A percentile compares a stretch with the other conserved stretches of the same genome.
Evolutionary conservation across 2,329 filamentous ascomycete species (phyloP).

Genomic region (Hymenoscyphus scutula): DNA sequence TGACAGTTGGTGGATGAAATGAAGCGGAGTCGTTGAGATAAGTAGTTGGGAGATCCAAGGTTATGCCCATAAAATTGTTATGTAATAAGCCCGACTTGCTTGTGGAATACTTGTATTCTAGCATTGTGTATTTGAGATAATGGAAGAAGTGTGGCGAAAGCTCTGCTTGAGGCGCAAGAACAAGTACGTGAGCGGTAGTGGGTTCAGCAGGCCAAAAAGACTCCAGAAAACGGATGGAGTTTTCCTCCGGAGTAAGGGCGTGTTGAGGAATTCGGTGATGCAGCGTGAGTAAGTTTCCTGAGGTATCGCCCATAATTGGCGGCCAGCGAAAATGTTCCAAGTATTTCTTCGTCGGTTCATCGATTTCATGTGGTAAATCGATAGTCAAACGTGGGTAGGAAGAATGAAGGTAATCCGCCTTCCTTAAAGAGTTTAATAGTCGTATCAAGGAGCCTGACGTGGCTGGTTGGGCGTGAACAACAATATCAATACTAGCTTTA

Average conservation of each 20-base stretch:
- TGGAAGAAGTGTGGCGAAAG: conserved; percentile 80
- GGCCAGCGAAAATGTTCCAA: conserved; percentile 69
- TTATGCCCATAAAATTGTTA: conserved; percentile 69
- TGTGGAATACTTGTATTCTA: conserved; percentile 75
- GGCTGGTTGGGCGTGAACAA: conserved; percentile 71
- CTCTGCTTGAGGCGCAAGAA: conserved; percentile 79
- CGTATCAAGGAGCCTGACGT: conserved; percentile 74
- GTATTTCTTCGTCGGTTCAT: conserved; percentile 61
- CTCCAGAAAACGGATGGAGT: conserved; percentile 74
- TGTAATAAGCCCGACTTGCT: conserved; percentile 42
- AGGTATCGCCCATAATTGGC: conserved; percentile 41
- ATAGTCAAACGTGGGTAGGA: conserved; percentile 74
- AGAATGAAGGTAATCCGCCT: conserved; percentile 72
- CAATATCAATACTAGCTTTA: conserved; percentile 72
- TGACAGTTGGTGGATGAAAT: conserved; percentile 47
- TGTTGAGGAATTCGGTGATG: conserved; percentile 68
- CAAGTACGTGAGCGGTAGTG: conserved; percentile 69
- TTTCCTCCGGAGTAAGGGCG: conserved; percentile 63
- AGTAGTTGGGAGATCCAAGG: conserved; percentile 68
- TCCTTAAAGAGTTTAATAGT: conserved; percentile 71
- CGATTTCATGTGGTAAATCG: conserved; percentile 72
- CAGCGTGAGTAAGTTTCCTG: conserved; percentile 60
- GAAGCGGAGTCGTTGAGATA: conserved; percentile 58
- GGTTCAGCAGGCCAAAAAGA: conserved; percentile 77
- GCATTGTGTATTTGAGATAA: conserved; percentile 74